Evolutionary conservation across 768 basidiomycete genomes (phyloP), one percentile per base, ranked within the genome.

Genomic region (Ramaria rubella): DNA sequence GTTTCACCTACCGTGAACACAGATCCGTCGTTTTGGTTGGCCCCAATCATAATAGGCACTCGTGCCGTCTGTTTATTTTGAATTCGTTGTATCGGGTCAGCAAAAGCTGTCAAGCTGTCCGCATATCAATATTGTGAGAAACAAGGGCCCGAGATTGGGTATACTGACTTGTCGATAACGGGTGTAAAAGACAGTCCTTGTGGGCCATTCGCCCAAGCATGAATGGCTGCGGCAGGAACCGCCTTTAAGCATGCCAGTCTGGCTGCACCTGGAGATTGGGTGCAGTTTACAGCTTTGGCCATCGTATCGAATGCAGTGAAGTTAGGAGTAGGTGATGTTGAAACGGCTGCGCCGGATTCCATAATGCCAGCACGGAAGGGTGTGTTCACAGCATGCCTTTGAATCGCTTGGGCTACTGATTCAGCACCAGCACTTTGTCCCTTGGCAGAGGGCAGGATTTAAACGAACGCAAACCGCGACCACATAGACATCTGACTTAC

Each of bases 281-380:
- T 46, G 40, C 67, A 68, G 23, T 60, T 60, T 11, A 58, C 49
- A 3, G 55, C 59, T n/a, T 14, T 29, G 5, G 65, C 42, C 23
- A 65, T 45, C 52, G 59, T 15, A 36, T 64, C 65, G 61, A 67
- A 65, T 5, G 70, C 61, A 12, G 70, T 64, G 6, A 75, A 76
- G 67, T 76, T 73, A 11, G n/a, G 54, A 24, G 44, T 38, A 9
- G 26, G 7, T 14, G 27, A 29, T 26, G 33, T 55, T 9, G 44
- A 55, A 5, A 40, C 29, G 2, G 54, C 54, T 5, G 54, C 43
- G 14, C 54, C 54, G 1, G 80, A 81, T 57, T 81, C 77, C 9
- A 75, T 72, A 21, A 82, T 81, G 27, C 70, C 80, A 2, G 78
- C 79, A 5, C 79, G 73, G 69, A 82, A 81, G 0, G 79, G 70